Percentiles rank a stretch among this genome's conserved stretches.
Evolutionary conservation across 768 basidiomycete species (phyloP).

Genomic region (Psilocybe cyanescens): DNA sequence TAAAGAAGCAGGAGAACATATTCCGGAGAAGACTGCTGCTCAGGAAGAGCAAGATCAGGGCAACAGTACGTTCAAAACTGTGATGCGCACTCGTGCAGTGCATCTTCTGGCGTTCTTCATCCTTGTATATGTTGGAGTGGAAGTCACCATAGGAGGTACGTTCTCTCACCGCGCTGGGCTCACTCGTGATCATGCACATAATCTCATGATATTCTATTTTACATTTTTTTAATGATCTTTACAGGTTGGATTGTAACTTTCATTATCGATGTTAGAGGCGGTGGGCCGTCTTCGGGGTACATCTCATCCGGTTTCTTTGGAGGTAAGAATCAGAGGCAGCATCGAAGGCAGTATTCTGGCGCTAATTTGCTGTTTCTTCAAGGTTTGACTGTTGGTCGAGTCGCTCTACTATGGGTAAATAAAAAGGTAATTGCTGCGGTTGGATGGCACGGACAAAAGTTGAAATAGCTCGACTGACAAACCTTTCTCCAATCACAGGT

Average conservation of each 20-base stretch:
- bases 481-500: conserved; percentile 36
- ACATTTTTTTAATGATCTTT: no score
- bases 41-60: conserved; percentile 19
- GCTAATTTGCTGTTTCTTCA: not conserved
- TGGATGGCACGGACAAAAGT: not conserved
- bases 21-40: conserved; percentile 35
- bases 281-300: conserved; percentile 47
- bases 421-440: conserved; percentile 36
- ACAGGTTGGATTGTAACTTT: conserved; percentile 77
- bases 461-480: not conserved
- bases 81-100: conserved; percentile 54
- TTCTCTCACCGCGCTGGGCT: not conserved
- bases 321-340: conserved; percentile 34
- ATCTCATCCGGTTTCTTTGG: conserved; percentile 57
- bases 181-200: conserved; percentile 12
- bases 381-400: conserved; percentile 64
- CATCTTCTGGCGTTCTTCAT: conserved; percentile 68
- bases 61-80: conserved; percentile 48
- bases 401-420: conserved; percentile 60
- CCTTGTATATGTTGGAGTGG: conserved; percentile 71
- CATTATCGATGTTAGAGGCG: conserved; percentile 37
- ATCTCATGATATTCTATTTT: no score
- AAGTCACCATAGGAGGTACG: conserved; percentile 59
- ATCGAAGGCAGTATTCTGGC: not conserved
- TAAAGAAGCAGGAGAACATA: conserved; percentile 51